Evolutionary conservation across 1,139 yeast species (phyloP), one percentile per base, ranked within the genome.

Genomic region (Candida dubliniensis): DNA sequence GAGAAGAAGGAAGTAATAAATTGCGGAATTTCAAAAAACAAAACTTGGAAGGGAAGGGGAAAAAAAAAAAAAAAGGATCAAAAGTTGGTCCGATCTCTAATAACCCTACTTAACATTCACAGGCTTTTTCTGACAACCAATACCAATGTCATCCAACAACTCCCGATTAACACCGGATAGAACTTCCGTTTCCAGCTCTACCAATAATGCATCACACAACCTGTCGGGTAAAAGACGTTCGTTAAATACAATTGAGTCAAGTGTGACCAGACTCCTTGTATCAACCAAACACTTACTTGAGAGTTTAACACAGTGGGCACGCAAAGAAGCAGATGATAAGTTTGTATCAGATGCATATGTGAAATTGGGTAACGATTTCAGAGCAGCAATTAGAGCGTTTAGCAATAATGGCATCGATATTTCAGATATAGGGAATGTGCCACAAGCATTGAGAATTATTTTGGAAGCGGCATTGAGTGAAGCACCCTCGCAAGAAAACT

Each of bases 261-360:
- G 93, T 49, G 95, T 88, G 2, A 87, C 96, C 0, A 73, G 89
- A 48, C 73, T 91, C 23, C 72, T 95, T 42, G 93, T 91, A 29
- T 87, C 96, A 2, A 91, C 98, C 1, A 91, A 91, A 56, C 93
- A 88, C 49, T 71, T 95, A 12, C 71, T 93, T 12, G 96, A 88
- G 56, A 79, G 90, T 31, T 69, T 95, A 44, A 89, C 96, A 0
- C 90, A 82, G 51, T 95, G 99, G 99, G 93, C 99, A 1, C 77
- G 82, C 47, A 81, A 79, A 26, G 78, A 79, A 31, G 91, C 89
- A 2, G 78, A 84, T 32, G 98, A 91, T 45, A 81, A 81, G 47
- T 89, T 81, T 52, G 97, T 95, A 2, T 88, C 96, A 2, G 91
- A 90, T 60, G 87, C 93, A 5, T 95, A 90, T 61, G 99, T 95